Conservation (phyloP, 306 rosid genomes). For the Lathyrus sativus region DNA sequence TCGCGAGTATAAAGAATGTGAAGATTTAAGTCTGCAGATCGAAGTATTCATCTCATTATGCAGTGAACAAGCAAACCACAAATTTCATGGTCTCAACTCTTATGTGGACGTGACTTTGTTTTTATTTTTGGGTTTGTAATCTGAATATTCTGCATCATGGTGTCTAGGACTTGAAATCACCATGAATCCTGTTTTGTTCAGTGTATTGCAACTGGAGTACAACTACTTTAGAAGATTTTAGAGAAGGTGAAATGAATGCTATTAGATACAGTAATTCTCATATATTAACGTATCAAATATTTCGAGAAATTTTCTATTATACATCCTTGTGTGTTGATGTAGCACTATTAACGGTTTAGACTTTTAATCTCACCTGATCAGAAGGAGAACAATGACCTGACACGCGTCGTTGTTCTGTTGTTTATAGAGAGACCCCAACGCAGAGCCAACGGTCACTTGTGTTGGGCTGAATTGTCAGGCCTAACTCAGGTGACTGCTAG, state of each 20-base stretch:
- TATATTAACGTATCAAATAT: too few relatives aligned
- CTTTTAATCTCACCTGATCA: too few relatives aligned
- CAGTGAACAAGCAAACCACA: constrained; percentile 7
- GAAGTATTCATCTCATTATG: constrained; percentile 31
- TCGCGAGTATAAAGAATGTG: constrained; percentile 43
- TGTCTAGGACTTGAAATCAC: constrained; percentile 30
- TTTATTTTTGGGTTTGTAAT: neutral
- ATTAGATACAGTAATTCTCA: neutral
- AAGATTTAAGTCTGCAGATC: constrained; percentile 17
- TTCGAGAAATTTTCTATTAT: too few relatives aligned
- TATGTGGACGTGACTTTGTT: constrained; percentile 21
- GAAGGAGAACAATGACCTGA: too few relatives aligned
- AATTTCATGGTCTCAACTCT: constrained; percentile 22
- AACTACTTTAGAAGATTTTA: constrained; percentile 31
- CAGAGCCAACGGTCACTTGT: too few relatives aligned
- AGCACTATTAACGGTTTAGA: too few relatives aligned
- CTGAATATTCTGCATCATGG: constrained; percentile 21
- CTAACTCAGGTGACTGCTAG: too few relatives aligned
- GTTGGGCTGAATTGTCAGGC: too few relatives aligned
- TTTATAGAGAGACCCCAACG: too few relatives aligned
- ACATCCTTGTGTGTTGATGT: too few relatives aligned
- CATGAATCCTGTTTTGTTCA: constrained; percentile 29
- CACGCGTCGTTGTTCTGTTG: too few relatives aligned
- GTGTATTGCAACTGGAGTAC: constrained; percentile 30
- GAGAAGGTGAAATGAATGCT: constrained; percentile 14